A percentile compares a stretch with the other conserved stretches of the same genome.
Evolutionary conservation across 805 yeast genomes (phyloP).

Genomic region (Zygosaccharomyces pseudorouxii): DNA sequence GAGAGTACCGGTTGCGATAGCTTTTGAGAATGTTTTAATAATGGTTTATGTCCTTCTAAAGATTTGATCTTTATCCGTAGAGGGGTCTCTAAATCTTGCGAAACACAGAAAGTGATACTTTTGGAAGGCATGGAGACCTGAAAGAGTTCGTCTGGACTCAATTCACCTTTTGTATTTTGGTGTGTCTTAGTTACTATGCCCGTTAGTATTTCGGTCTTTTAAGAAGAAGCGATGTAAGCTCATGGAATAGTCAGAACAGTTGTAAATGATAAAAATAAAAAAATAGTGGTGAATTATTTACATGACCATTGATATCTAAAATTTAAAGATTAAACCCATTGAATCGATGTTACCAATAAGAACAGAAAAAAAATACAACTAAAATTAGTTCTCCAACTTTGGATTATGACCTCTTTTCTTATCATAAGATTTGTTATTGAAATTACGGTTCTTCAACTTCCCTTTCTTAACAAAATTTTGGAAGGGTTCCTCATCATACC

Average conservation of each 20-base stretch:
- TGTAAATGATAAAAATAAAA: background rate
- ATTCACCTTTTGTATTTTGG: background rate
- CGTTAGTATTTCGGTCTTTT: background rate
- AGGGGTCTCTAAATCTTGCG: conserved; percentile 50
- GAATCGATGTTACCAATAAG: background rate
- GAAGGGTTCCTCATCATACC: conserved; percentile 5
- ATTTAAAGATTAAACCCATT: background rate
- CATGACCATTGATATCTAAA: background rate
- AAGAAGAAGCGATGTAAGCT: background rate
- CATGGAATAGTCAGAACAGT: background rate
- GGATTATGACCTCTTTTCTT: conserved; percentile 14
- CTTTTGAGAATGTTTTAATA: conserved; percentile 42
- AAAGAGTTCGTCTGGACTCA: background rate
- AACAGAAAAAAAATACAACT: conserved; percentile 1
- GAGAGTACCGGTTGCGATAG: conserved; percentile 45
- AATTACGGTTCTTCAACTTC: conserved; percentile 6
- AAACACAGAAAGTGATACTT: conserved; percentile 51
- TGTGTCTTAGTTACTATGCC: background rate
- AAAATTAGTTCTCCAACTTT: conserved; percentile 7
- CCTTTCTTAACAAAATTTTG: conserved; percentile 1
- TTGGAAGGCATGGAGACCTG: conserved; percentile 22
- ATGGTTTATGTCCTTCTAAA: conserved; percentile 42
- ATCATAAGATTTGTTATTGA: conserved; percentile 9
- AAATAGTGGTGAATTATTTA: background rate
- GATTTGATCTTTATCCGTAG: conserved; percentile 46